Evolutionary conservation across 208 protist species (phyloP).

Genomic region (Borovskyia barvae): DNA sequence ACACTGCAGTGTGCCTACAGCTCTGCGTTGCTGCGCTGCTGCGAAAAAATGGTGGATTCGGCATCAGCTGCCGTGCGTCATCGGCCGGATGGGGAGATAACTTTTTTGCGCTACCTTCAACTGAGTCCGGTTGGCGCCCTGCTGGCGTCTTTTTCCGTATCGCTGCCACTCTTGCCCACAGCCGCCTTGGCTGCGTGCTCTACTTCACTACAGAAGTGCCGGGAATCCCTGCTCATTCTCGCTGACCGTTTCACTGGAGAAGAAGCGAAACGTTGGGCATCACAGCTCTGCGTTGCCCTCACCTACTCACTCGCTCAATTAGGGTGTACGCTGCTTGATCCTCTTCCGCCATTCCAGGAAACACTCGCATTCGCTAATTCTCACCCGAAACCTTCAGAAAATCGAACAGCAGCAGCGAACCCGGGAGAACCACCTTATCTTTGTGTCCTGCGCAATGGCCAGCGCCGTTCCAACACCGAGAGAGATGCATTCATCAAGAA

Average conservation of each 20-base stretch:
- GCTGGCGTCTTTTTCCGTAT: constrained; percentile 76
- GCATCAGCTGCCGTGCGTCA: constrained; percentile 50
- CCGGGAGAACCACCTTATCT: constrained; percentile 31
- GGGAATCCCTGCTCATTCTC: constrained; percentile 66
- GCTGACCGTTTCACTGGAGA: constrained; percentile 23
- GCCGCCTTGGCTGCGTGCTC: constrained; percentile 45
- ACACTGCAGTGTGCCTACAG: constrained; percentile 46
- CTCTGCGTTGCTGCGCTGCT: constrained; percentile 68
- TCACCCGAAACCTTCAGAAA: background rate
- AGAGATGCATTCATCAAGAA: constrained; percentile 82
- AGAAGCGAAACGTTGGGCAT: constrained; percentile 35
- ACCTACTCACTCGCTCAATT: constrained; percentile 73
- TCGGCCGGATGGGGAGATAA: constrained; percentile 27
- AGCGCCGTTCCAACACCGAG: constrained; percentile 59
- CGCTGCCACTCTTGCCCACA: constrained; percentile 72
- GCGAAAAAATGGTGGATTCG: constrained; percentile 59
- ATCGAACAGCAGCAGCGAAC: background rate
- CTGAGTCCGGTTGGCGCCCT: constrained; percentile 64
- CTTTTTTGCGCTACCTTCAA: constrained; percentile 53
- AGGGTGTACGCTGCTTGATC: constrained; percentile 65
- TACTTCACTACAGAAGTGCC: constrained; percentile 49
- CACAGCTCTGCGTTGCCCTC: constrained; percentile 60
- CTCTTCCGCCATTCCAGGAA: constrained; percentile 2
- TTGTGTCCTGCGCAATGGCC: constrained; percentile 56
- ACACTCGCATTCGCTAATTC: constrained; percentile 15